Evolutionary conservation across 371 early-diverging fungal genomes (phyloP), one percentile per base, ranked within the genome.

Genomic region (Rhizopus arrhizus): DNA sequence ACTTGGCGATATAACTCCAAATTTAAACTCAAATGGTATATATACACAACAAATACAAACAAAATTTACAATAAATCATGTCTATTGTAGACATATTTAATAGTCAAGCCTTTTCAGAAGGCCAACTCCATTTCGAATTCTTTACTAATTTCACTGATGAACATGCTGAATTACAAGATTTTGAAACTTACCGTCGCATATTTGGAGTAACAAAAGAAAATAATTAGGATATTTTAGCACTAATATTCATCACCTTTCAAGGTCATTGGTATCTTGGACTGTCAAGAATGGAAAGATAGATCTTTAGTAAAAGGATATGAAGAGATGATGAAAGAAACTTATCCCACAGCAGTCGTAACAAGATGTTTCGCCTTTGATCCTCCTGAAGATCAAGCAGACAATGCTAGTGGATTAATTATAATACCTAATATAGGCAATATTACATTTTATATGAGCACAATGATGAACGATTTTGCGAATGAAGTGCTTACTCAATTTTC

Each of bases 291-390:
- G 84, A 75, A 83, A 38, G 78, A 81, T 42, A 77, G 76, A 42
- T 80, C 84, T 62, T 65, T 93, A 36, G 70, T 74, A 11, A 85
- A 90, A 69, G 87, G 88, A 7, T 77, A 81, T 60, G 73, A 78
- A 43, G 74, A 81, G 45, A 92, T 91, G 2, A 43, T 66, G 84
- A 82, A 28, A 73, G 80, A 41, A 81, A 83, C 32, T 65, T 86
- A 91, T 64, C 90, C 91, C 0, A 76, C 89, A 5, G 82, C 87
- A 5, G 78, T 93, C 4, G 91, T 85, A 0, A 80, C 84, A 40
- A 77, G 91, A 32, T 92, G 91, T 62, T 89, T 91, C 69, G 93
- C 90, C 15, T 93, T 94, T 73, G 91, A 93, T 62, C 93, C 94
- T 6, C 73, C 81, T 11, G 90, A 89, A 55, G 78, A 77, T 28